Percentiles rank a stretch among this genome's conserved stretches.
Conservation (phyloP, 371 early-diverging fungal species). For the Funneliformis caledonium region DNA sequence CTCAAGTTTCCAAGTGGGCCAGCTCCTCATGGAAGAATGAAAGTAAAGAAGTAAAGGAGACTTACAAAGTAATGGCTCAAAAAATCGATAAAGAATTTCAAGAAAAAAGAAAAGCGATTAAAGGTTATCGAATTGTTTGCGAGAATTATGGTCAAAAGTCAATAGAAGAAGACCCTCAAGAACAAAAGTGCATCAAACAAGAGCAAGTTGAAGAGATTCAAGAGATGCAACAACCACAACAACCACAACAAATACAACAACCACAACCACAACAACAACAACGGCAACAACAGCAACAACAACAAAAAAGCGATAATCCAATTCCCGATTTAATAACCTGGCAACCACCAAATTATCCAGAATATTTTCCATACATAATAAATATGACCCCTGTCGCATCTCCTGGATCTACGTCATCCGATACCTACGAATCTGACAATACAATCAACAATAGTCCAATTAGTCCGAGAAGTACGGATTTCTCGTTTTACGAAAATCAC, state of each 20-base stretch:
- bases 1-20: slow-evolving; percentile 1
- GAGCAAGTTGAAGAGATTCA: background rate
- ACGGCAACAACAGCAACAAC: too few relatives aligned
- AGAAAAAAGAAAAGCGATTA: background rate
- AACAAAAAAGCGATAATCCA: too few relatives aligned
- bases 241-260: too few relatives aligned
- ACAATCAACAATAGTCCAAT: background rate
- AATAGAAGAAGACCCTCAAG: background rate
- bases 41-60: background rate
- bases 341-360: background rate
- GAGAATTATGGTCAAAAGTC: background rate
- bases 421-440: background rate
- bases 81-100: background rate
- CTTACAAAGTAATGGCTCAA: slow-evolving; percentile 11
- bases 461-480: background rate
- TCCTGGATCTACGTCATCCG: background rate
- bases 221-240: too few relatives aligned
- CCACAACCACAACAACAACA: too few relatives aligned
- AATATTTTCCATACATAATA: background rate
- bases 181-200: background rate
- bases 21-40: slow-evolving; percentile 11
- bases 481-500: background rate
- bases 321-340: too few relatives aligned
- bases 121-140: background rate
- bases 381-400: background rate